These are phyloP conservation scores for Sporothrix euskadiensis DNA, from an alignment of 2,329 filamentous ascomycete species.

Conservation along the genomic window DNA sequence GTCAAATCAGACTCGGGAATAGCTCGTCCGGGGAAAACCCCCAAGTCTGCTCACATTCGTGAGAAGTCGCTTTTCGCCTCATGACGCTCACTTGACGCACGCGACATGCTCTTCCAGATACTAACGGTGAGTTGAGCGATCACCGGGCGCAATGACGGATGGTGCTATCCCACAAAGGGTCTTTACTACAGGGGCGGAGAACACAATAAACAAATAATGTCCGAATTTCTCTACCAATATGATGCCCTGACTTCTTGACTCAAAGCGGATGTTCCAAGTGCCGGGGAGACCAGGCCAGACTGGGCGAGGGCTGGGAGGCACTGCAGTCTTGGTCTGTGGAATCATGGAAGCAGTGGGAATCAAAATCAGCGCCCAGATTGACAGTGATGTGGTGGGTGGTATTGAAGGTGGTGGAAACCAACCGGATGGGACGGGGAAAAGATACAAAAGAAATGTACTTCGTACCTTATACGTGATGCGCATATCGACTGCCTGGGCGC, in stretches of 20 bases:
- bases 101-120: not conserved
- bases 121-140: not conserved
- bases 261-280: slow-evolving; percentile 9
- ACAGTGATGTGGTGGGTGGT: not conserved
- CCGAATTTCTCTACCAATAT: not conserved
- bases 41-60: not conserved
- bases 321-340: not conserved
- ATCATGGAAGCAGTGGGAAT: slow-evolving; percentile 3
- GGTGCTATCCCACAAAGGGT: too few relatives aligned
- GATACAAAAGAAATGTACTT: not conserved
- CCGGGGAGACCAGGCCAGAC: slow-evolving; percentile 12
- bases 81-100: slow-evolving; percentile 3
- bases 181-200: not conserved
- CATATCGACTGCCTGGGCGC: too few relatives aligned
- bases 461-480: not conserved
- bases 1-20: not conserved
- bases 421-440: slow-evolving; percentile 8
- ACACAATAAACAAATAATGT: not conserved
- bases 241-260: not conserved
- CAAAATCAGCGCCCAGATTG: not conserved
- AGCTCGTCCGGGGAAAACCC: not conserved
- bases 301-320: not conserved
- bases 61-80: not conserved
- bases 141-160: not conserved
- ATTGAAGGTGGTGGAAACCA: slow-evolving; percentile 14